Percentiles rank a stretch among this genome's conserved stretches.
Conservation (phyloP, 768 basidiomycete genomes). For the Boletus subcaerulescens region DNA sequence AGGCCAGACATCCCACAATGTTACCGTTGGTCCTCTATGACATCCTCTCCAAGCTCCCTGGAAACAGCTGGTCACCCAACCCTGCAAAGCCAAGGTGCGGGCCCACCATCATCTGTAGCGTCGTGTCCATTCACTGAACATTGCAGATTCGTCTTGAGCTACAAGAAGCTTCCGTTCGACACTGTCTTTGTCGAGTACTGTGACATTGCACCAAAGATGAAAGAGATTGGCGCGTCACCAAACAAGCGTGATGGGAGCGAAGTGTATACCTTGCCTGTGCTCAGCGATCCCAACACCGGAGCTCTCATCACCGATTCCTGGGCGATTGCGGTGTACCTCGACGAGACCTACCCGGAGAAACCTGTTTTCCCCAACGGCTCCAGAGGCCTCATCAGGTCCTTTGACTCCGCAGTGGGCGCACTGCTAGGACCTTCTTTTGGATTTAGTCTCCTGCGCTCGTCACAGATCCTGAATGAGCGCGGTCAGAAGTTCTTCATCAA, state of each 20-base stretch:
- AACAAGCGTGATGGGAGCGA: conserved; percentile 20
- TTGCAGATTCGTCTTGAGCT: conserved; percentile 29
- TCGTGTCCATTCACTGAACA: neutral
- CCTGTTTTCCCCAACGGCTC: conserved; percentile 25
- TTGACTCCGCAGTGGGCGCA: conserved; percentile 5
- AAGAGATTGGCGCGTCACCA: conserved; percentile 26
- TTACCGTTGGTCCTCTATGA: conserved; percentile 36
- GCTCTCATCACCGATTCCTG: conserved; percentile 30
- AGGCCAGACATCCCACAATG: conserved; percentile 11
- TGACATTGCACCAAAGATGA: conserved; percentile 26
- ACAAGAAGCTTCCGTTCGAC: conserved; percentile 34
- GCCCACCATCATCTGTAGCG: neutral
- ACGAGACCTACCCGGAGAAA: conserved; percentile 33
- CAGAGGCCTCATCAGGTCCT: conserved; percentile 19
- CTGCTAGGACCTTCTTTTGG: conserved; percentile 4
- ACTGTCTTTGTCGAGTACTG: conserved; percentile 35
- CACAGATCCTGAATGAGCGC: conserved; percentile 29
- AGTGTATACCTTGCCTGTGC: conserved; percentile 32
- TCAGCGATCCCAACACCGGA: conserved; percentile 32
- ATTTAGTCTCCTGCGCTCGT: conserved; percentile 19
- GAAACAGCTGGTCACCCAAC: conserved; percentile 37
- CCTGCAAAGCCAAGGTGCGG: conserved; percentile 36
- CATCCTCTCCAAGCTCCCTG: conserved; percentile 30
- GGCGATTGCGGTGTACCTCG: conserved; percentile 36
- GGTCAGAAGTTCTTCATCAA: conserved; percentile 39